Conservation (phyloP, 2,329 filamentous ascomycete genomes). For the Penicillium capsulatum region DNA sequence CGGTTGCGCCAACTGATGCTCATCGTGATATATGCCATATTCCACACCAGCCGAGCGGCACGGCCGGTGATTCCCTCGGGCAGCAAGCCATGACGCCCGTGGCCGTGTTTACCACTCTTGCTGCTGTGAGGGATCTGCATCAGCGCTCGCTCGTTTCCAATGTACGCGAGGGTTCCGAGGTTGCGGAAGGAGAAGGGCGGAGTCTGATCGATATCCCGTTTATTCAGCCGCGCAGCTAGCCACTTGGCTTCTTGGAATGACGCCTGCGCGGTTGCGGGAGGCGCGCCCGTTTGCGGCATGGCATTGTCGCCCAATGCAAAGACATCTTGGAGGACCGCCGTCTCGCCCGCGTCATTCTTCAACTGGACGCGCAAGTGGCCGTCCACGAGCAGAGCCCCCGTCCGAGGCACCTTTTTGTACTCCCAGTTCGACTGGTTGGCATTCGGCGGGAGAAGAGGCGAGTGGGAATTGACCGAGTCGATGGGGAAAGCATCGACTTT, state of each 20-base stretch:
- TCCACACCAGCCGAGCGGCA: conserved; percentile 43
- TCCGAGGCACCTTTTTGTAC: conserved; percentile 47
- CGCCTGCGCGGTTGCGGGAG: conserved; percentile 57
- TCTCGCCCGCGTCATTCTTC: conserved; percentile 32
- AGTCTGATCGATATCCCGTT: conserved; percentile 35
- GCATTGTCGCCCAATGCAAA: conserved; percentile 56
- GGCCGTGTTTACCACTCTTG: conserved; percentile 6
- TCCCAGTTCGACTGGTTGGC: conserved; percentile 40
- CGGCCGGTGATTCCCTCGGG: conserved; percentile 39
- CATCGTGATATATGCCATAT: conserved; percentile 45
- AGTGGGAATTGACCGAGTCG: conserved; percentile 25
- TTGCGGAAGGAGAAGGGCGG: conserved; percentile 53
- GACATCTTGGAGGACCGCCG: conserved; percentile 50
- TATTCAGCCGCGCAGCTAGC: conserved; percentile 54
- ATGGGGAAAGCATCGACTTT: conserved; percentile 33
- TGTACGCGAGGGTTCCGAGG: conserved; percentile 57
- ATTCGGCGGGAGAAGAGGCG: conserved; percentile 5
- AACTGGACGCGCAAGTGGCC: conserved; percentile 54
- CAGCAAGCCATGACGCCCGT: conserved; percentile 25
- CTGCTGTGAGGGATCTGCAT: conserved; percentile 48
- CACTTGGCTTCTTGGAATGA: conserved; percentile 57
- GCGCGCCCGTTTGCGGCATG: conserved; percentile 48
- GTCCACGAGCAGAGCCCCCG: conserved; percentile 53
- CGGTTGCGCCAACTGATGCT: conserved; percentile 47
- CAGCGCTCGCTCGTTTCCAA: conserved; percentile 55